Conservation (phyloP, 345 rosid species). For the Gossypium ekmanianum region DNA sequence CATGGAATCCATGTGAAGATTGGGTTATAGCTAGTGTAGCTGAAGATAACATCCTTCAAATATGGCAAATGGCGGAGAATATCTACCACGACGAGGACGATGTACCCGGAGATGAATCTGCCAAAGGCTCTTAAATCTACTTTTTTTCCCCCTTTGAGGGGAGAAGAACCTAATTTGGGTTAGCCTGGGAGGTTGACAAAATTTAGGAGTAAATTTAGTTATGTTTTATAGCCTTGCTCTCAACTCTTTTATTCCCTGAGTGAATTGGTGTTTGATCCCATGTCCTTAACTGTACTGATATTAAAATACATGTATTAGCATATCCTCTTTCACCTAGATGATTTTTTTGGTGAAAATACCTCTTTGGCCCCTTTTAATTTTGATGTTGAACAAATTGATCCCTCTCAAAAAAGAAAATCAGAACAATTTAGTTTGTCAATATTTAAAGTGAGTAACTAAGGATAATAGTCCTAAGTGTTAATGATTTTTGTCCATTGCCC, state of each 20-base stretch:
- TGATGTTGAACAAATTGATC: too few relatives aligned
- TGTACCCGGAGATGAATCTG: constrained; percentile 72
- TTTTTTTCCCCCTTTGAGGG: neutral
- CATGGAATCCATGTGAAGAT: constrained; percentile 99
- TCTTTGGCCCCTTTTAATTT: too few relatives aligned
- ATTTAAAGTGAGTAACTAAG: too few relatives aligned
- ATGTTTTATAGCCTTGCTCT: neutral
- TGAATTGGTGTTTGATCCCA: neutral
- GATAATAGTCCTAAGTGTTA: too few relatives aligned
- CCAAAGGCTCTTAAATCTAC: constrained; percentile 40
- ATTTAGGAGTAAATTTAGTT: neutral
- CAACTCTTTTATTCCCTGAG: neutral
- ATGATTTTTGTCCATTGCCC: too few relatives aligned
- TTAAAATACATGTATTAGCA: neutral
- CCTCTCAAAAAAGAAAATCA: too few relatives aligned
- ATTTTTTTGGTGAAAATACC: too few relatives aligned
- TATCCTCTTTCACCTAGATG: neutral
- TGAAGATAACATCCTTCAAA: constrained; percentile 96
- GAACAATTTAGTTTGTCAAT: too few relatives aligned
- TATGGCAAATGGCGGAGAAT: constrained; percentile 99
- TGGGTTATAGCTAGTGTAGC: constrained; percentile 98
- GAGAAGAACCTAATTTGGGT: neutral
- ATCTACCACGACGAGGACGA: constrained; percentile 97
- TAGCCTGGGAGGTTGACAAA: neutral
- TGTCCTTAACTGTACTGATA: constrained; percentile 1